phyloP scores from a whole-genome alignment of 768 basidiomycete species.

The Suillus decipiens region DNA sequence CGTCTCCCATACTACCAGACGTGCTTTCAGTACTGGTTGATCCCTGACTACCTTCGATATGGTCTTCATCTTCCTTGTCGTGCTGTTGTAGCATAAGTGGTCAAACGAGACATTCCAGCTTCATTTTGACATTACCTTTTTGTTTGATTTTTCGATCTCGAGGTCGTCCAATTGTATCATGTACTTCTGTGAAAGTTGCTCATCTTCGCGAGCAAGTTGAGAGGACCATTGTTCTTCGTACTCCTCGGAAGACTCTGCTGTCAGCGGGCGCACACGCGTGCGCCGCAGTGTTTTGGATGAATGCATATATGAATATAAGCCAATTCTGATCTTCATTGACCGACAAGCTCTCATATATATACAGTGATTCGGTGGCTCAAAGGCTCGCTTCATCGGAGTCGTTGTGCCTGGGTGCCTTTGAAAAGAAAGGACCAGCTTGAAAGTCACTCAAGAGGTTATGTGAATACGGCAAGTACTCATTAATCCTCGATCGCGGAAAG shows the following conservation, averaged over 20 bases:
- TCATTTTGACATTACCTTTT: conserved; percentile 8
- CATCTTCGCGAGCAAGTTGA: conserved; percentile 17
- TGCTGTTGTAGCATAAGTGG: conserved; percentile 5
- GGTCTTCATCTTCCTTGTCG: conserved; percentile 16
- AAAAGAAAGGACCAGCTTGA: neutral
- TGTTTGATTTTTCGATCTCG: conserved; percentile 11
- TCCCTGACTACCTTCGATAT: neutral
- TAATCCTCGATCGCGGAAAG: neutral
- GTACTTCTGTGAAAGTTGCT: conserved; percentile 5
- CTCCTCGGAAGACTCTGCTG: conserved; percentile 14
- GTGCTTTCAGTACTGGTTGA: neutral
- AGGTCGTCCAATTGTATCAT: conserved; percentile 12
- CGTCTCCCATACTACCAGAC: neutral
- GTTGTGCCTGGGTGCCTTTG: neutral
- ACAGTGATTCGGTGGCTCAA: conserved; percentile 12
- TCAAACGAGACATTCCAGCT: neutral
- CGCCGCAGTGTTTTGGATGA: neutral
- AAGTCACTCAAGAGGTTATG: neutral
- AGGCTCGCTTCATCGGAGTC: neutral
- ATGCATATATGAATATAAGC: neutral
- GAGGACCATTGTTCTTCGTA: conserved; percentile 12
- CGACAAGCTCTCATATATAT: neutral
- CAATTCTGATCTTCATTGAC: neutral
- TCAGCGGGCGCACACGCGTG: conserved; percentile 13
- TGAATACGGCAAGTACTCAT: neutral